Evolutionary conservation across 768 basidiomycete species (phyloP).

Genomic region (Suillus fuscotomentosus): DNA sequence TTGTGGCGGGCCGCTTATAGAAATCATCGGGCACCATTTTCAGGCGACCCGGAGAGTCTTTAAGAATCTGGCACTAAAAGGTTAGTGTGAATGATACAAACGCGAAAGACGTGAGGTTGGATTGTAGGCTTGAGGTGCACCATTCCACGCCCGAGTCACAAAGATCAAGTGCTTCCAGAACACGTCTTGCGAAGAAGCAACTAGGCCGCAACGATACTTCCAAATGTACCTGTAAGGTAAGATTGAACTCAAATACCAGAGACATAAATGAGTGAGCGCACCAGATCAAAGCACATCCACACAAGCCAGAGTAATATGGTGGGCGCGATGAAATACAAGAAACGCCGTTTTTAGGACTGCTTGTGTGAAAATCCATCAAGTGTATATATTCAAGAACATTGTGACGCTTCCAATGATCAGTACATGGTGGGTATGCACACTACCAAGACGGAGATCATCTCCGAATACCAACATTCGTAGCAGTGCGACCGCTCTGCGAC

Average conservation of each 20-base stretch:
- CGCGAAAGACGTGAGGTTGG: background rate
- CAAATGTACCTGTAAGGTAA: background rate
- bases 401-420: background rate
- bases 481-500: constrained; percentile 20
- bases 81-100: background rate
- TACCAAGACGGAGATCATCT: constrained; percentile 11
- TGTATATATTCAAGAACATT: background rate
- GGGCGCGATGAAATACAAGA: background rate
- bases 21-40: background rate
- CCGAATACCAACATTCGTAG: constrained; percentile 25
- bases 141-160: background rate
- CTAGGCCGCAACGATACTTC: background rate
- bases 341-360: background rate
- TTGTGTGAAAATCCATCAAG: background rate
- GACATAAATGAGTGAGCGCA: background rate
- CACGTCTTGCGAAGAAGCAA: background rate
- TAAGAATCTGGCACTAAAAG: background rate
- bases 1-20: background rate
- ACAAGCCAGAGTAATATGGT: background rate
- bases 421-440: background rate
- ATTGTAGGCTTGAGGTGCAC: background rate
- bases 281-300: background rate
- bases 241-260: background rate
- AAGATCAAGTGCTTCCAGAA: background rate
- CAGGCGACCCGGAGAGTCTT: background rate